Percentiles rank a stretch among this genome's conserved stretches.
Conservation (phyloP, 176 grass and related monocot genomes). For the Otatea glauca region DNA sequence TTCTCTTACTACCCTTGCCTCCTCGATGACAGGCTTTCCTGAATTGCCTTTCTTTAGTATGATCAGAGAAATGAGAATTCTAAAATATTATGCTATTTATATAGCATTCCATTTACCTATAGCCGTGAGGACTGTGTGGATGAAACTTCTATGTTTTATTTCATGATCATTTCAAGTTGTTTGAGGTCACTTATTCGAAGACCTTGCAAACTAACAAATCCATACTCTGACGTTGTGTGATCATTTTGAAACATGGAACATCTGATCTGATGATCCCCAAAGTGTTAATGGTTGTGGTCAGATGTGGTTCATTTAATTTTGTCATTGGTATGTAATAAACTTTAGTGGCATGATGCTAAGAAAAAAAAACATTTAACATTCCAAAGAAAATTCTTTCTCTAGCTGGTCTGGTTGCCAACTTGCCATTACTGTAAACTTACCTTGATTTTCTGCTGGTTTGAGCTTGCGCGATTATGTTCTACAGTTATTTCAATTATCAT, state of each 20-base stretch:
- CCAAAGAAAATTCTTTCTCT: too few relatives aligned
- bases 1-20: not conserved
- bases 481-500: slow-evolving; percentile 1
- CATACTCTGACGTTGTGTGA: not conserved
- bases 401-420: not conserved
- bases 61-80: not conserved
- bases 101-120: not conserved
- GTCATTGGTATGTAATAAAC: not conserved
- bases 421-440: not conserved
- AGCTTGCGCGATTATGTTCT: not conserved
- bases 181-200: slow-evolving; percentile 19
- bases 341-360: too few relatives aligned
- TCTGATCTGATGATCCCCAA: not conserved
- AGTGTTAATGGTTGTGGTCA: not conserved
- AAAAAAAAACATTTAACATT: too few relatives aligned
- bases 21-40: not conserved
- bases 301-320: not conserved
- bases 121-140: not conserved
- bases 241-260: slow-evolving; percentile 15
- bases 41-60: not conserved
- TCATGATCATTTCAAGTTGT: slow-evolving; percentile 19
- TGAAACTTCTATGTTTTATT: slow-evolving; percentile 7
- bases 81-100: not conserved
- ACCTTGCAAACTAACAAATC: slow-evolving; percentile 13
- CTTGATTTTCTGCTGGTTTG: slow-evolving; percentile 26